These are phyloP conservation scores for Brassica napus DNA, from an alignment of 345 rosid species.

Conservation along the genomic window DNA sequence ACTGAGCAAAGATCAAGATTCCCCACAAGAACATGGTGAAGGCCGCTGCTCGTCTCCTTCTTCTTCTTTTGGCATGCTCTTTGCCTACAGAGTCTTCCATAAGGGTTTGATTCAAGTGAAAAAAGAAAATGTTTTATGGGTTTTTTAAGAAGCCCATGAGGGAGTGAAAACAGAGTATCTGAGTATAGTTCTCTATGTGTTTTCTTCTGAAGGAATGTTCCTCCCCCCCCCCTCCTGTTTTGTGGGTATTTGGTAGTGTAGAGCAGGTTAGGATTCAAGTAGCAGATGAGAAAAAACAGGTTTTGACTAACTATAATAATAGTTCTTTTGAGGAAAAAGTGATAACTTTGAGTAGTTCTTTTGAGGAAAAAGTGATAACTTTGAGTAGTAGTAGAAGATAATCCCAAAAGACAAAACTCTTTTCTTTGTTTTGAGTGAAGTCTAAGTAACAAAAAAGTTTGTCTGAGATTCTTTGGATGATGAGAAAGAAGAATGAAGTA, in stretches of 20 bases:
- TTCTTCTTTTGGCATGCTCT: constrained; percentile 14
- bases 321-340: background rate
- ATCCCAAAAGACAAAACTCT: constrained; percentile 31
- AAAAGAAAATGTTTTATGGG: constrained; percentile 9
- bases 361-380: constrained; percentile 1
- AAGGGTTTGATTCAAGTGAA: constrained; percentile 16
- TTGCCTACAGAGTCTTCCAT: constrained; percentile 28
- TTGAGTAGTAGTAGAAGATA: constrained; percentile 17
- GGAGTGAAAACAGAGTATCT: constrained; percentile 18
- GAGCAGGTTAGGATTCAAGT: constrained; percentile 29
- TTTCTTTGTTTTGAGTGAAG: constrained; percentile 39
- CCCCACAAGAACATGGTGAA: constrained; percentile 46
- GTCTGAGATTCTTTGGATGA: constrained; percentile 30
- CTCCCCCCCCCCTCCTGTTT: background rate
- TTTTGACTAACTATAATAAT: constrained; percentile 19
- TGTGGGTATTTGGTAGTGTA: constrained; percentile 26
- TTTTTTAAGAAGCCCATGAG: constrained; percentile 27
- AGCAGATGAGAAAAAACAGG: constrained; percentile 25
- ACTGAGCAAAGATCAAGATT: constrained; percentile 47
- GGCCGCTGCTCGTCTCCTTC: background rate
- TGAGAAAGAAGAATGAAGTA: constrained; percentile 6
- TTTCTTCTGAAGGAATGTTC: background rate
- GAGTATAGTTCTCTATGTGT: constrained; percentile 14
- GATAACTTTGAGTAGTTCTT: constrained; percentile 12
- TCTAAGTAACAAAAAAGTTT: constrained; percentile 35